phyloP scores from a whole-genome alignment of 2,329 filamentous ascomycete species.

The Exophiala phaeomuriformis region DNA sequence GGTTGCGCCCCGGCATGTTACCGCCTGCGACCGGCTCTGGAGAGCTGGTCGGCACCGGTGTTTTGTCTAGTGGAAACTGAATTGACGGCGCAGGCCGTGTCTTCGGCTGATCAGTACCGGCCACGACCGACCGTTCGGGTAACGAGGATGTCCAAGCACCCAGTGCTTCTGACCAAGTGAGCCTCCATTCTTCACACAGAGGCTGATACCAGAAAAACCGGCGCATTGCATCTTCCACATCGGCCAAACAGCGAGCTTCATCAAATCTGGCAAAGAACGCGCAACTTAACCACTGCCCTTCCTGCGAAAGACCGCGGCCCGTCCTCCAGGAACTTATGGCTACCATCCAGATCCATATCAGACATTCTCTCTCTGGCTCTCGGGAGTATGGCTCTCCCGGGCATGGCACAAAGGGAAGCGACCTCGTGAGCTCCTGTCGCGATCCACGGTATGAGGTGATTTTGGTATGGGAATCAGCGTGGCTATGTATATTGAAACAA shows the following conservation, averaged over 20 bases:
- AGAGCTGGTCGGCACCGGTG: neutral
- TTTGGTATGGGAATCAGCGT: slow-evolving; percentile 1
- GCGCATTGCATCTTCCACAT: slow-evolving; percentile 9
- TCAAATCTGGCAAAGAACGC: slow-evolving; percentile 10
- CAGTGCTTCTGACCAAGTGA: slow-evolving; percentile 8
- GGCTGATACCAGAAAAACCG: slow-evolving; percentile 16
- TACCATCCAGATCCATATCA: slow-evolving; percentile 18
- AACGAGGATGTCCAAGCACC: neutral
- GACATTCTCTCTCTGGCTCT: slow-evolving; percentile 4
- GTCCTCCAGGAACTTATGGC: slow-evolving; percentile 11
- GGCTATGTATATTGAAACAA: slow-evolving; percentile 13
- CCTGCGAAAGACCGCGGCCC: neutral
- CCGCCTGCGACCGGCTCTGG: neutral
- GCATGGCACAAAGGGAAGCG: slow-evolving; percentile 5
- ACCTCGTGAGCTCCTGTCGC: slow-evolving; percentile 15
- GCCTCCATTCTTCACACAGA: slow-evolving; percentile 4
- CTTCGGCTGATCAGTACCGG: neutral
- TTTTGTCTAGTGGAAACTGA: neutral
- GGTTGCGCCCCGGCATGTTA: too few species aligned
- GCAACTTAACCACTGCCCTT: neutral
- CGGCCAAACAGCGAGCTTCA: slow-evolving; percentile 9
- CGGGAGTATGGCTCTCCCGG: neutral
- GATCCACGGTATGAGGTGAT: slow-evolving; percentile 11
- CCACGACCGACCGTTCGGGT: neutral
- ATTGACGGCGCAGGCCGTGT: neutral